Evolutionary conservation across 306 rosid species (phyloP), one percentile per base, ranked within the genome.

Genomic region (Prunus salicina): DNA sequence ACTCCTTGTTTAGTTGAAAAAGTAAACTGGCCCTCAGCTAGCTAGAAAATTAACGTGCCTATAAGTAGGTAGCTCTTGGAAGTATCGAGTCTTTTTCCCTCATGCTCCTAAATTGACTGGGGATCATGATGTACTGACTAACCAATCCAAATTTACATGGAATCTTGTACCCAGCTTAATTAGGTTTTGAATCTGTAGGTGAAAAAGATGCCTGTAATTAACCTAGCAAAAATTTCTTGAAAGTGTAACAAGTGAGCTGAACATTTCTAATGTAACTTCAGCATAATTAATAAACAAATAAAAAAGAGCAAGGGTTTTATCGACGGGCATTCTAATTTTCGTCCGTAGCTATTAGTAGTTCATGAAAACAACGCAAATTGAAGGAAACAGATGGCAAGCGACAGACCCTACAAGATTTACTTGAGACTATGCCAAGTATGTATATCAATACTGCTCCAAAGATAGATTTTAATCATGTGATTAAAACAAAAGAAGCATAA

Each of bases 361-460:
- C 67, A 62, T 6, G 45, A 62, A 62, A 28, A 28, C 67, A 28
- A 28, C 1, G 67, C n/a, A 62, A 28, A 7, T 38, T 38, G 4
- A 28, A 7, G 3, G 24, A 30, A 28, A 62, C 67, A 30, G 45
- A 60, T 25, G 5, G 22, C n/a, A 28, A 28, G 67, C 28, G 12
- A 28, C n/a, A 62, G n/a, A 62, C 30, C 20, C 67, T 62, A 62
- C 67, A 62, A 62, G 67, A 62, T 28, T 62, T 28, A 62, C 43
- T 27, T 62, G 43, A 28, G 41, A 62, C 4, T 27, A 27, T 22
- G 14, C 11, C 63, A 57, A 57, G 11, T 60, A 0, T 60, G 2
- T 22, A 5, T 58, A 2, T 55, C 43, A 12, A 11, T 45, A 45
- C 45, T 28, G 67, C 3, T 62, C 45, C 12, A 15, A 62, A 62